These are phyloP conservation scores for Quercus dentata DNA, from an alignment of 306 rosid genomes.

Conservation along the genomic window DNA sequence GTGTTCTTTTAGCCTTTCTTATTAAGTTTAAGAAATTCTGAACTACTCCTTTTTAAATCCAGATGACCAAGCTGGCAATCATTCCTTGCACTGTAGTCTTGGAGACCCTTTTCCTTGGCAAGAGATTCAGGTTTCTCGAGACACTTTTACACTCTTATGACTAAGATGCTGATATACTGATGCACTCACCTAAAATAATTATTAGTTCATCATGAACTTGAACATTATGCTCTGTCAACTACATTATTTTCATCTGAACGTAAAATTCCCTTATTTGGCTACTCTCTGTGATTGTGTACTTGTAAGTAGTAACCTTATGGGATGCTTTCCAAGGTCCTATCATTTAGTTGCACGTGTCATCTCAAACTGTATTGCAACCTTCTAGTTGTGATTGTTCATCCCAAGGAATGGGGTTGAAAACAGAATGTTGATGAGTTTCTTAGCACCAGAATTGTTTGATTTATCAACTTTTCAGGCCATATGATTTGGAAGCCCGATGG, in stretches of 20 bases:
- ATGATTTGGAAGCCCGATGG: neutral
- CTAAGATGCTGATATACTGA: constrained; percentile 7
- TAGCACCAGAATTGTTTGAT: neutral
- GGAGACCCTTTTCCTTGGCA: constrained; percentile 90
- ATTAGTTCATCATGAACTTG: constrained; percentile 1
- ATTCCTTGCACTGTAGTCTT: constrained; percentile 94
- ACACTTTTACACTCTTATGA: neutral
- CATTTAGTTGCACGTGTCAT: neutral
- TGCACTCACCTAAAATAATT: neutral
- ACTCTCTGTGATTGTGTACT: neutral
- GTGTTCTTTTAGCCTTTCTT: constrained; percentile 8
- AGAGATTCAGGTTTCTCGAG: constrained; percentile 76
- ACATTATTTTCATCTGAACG: constrained; percentile 8
- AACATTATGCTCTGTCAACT: neutral
- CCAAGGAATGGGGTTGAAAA: neutral
- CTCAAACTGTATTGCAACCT: neutral
- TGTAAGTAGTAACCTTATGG: neutral
- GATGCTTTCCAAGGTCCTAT: neutral
- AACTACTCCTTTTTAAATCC: constrained; percentile 26
- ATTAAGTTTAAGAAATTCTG: constrained; percentile 4
- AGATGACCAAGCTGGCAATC: constrained; percentile 99
- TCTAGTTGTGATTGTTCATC: neutral
- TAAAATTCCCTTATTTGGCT: neutral
- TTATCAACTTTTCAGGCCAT: neutral
- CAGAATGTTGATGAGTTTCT: neutral